Evolutionary conservation across 352 stramenopile genomes (phyloP).

Genomic region (Pythium chondricola): DNA sequence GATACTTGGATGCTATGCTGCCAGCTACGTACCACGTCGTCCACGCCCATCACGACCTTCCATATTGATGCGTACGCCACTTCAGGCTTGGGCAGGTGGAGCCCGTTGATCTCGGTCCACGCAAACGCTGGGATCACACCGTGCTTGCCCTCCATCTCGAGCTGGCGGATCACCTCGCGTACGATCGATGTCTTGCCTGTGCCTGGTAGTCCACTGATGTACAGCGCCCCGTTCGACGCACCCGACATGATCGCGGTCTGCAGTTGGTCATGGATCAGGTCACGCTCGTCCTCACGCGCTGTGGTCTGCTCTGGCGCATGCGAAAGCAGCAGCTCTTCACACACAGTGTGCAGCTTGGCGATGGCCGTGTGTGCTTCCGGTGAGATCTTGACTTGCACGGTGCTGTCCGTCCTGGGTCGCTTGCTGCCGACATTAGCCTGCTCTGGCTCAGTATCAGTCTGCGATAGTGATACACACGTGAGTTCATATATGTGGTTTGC

Average conservation of each 20-base stretch:
- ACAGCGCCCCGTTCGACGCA: slow-evolving; percentile 46
- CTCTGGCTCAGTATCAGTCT: not conserved
- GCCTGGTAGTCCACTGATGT: slow-evolving; percentile 65
- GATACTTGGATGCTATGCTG: too few relatives aligned
- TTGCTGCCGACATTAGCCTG: slow-evolving; percentile 8
- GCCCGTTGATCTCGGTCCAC: slow-evolving; percentile 64
- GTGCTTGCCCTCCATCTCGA: slow-evolving; percentile 31
- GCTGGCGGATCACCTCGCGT: slow-evolving; percentile 50
- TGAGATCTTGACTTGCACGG: not conserved
- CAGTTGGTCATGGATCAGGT: slow-evolving; percentile 49
- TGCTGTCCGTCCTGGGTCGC: not conserved
- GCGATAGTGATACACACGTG: too few relatives aligned
- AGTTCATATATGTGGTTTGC: too few relatives aligned
- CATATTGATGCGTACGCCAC: slow-evolving; percentile 59
- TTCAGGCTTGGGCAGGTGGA: slow-evolving; percentile 63
- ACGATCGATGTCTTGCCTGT: slow-evolving; percentile 70
- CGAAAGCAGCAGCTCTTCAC: slow-evolving; percentile 55
- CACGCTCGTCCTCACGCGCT: slow-evolving; percentile 52
- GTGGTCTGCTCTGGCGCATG: slow-evolving; percentile 47
- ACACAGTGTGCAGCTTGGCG: slow-evolving; percentile 42
- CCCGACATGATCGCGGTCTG: slow-evolving; percentile 44
- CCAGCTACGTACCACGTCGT: slow-evolving; percentile 11
- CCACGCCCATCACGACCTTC: slow-evolving; percentile 33
- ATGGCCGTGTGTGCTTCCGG: slow-evolving; percentile 9
- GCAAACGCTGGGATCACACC: slow-evolving; percentile 35